These are phyloP conservation scores for Phaffomyces opuntiae DNA, from an alignment of 805 yeast genomes.

Conservation along the genomic window DNA sequence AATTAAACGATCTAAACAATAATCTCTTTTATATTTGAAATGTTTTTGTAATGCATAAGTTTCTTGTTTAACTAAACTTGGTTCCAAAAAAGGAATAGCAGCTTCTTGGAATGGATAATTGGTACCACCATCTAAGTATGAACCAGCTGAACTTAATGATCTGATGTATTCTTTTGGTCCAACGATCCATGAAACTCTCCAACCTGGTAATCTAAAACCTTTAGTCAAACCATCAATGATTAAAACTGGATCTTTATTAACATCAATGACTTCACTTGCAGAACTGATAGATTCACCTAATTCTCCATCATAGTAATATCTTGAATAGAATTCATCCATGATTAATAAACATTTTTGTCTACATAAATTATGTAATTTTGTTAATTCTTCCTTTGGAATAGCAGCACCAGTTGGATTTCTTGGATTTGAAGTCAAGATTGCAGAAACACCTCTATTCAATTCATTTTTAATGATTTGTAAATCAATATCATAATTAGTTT, in stretches of 20 bases:
- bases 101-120: constrained; percentile 57
- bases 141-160: constrained; percentile 51
- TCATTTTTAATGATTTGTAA: constrained; percentile 45
- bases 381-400: constrained; percentile 40
- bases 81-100: constrained; percentile 47
- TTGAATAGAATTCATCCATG: constrained; percentile 59
- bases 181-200: constrained; percentile 58
- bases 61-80: constrained; percentile 41
- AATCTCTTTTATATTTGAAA: constrained; percentile 51
- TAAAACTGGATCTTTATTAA: constrained; percentile 50
- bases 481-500: constrained; percentile 48
- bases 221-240: constrained; percentile 55
- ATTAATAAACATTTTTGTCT: constrained; percentile 45
- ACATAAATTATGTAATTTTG: constrained; percentile 45
- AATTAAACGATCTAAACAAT: constrained; percentile 39
- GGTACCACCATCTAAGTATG: constrained; percentile 54
- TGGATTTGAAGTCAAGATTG: constrained; percentile 52
- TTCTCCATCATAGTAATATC: constrained; percentile 50
- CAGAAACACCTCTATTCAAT: constrained; percentile 50
- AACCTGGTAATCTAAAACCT: constrained; percentile 56
- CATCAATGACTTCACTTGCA: constrained; percentile 46
- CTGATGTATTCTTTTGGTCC: constrained; percentile 55
- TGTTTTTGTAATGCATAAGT: constrained; percentile 53
- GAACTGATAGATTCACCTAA: constrained; percentile 45
- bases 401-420: constrained; percentile 57